Evolutionary conservation across 1,284 basidiomycete species (phyloP).

Genomic region (Marasmius sp.): DNA sequence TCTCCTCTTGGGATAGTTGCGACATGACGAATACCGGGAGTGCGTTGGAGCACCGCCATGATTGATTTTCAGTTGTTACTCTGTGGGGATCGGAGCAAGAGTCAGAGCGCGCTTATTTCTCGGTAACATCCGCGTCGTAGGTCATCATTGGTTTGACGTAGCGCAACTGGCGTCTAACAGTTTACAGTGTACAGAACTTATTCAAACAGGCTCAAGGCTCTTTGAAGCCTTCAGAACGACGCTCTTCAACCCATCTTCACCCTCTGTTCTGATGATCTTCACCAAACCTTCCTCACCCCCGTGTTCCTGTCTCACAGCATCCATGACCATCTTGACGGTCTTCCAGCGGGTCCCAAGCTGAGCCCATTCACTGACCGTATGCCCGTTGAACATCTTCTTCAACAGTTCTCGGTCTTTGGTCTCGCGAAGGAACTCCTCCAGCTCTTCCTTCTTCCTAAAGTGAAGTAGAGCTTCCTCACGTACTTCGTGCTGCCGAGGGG

Average conservation of each 20-base stretch:
- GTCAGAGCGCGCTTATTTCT: too few relatives aligned
- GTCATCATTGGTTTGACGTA: not conserved
- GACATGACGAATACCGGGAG: not conserved
- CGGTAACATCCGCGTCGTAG: not conserved
- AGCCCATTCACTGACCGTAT: constrained; percentile 53
- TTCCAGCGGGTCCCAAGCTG: constrained; percentile 43
- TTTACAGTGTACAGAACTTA: not conserved
- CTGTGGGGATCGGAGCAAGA: too few relatives aligned
- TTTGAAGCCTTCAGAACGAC: constrained; percentile 26
- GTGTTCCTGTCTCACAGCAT: constrained; percentile 38
- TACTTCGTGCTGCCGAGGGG: constrained; percentile 19
- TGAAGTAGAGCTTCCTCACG: constrained; percentile 47
- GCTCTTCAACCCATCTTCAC: constrained; percentile 29
- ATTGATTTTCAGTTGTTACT: too few relatives aligned
- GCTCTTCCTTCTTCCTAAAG: constrained; percentile 54
- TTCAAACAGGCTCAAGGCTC: not conserved
- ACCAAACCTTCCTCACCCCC: constrained; percentile 36
- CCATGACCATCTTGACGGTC: constrained; percentile 50
- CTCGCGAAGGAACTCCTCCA: constrained; percentile 36
- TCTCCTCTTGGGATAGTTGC: not conserved
- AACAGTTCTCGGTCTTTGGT: constrained; percentile 32
- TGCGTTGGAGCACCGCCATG: not conserved
- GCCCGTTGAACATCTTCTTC: constrained; percentile 51
- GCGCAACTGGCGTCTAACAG: not conserved
- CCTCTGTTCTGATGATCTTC: constrained; percentile 30